phyloP scores from a whole-genome alignment of 2,329 filamentous ascomycete species.

The Colletotrichum sojae region DNA sequence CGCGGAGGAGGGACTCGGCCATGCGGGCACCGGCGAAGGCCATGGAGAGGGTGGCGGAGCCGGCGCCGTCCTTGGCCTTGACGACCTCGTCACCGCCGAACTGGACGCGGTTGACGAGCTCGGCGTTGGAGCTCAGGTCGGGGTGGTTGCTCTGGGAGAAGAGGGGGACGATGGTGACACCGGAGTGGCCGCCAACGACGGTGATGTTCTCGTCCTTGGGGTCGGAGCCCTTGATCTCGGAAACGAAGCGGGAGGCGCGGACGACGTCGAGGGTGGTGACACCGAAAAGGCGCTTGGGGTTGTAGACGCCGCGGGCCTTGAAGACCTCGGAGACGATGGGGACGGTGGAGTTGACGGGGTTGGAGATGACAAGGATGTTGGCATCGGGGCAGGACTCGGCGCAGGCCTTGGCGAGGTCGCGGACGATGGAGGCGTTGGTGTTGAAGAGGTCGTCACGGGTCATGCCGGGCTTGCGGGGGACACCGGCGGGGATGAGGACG shows the following conservation, averaged over 20 bases:
- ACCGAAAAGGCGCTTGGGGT: conserved; percentile 99
- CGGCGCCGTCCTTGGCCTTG: conserved; percentile 98
- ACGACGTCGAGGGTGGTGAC: conserved; percentile 99
- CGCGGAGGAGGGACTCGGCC: conserved; percentile 94
- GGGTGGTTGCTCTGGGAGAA: conserved; percentile 94
- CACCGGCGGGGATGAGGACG: conserved; percentile 97
- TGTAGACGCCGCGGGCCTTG: conserved; percentile 96
- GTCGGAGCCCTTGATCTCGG: conserved; percentile 91
- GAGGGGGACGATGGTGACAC: conserved; percentile 97
- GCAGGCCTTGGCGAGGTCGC: conserved; percentile 95
- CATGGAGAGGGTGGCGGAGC: conserved; percentile 98
- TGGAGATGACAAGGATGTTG: conserved; percentile 97
- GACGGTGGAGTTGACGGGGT: conserved; percentile 99
- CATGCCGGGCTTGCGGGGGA: conserved; percentile 99
- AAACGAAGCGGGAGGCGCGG: conserved; percentile 97
- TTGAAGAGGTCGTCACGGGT: conserved; percentile 99
- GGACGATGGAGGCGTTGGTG: conserved; percentile 99
- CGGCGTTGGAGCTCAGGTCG: conserved; percentile 82
- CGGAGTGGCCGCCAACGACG: conserved; percentile 97
- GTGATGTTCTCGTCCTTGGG: conserved; percentile 94
- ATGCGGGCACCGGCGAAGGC: conserved; percentile 90
- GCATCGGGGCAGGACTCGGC: conserved; percentile 91
- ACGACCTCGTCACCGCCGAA: conserved; percentile 99
- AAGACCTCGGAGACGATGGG: conserved; percentile 97
- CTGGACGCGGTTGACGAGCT: conserved; percentile 94